Evolutionary conservation across 345 rosid species (phyloP), one percentile per base, ranked within the genome.

Genomic region (Kandelia obovata): DNA sequence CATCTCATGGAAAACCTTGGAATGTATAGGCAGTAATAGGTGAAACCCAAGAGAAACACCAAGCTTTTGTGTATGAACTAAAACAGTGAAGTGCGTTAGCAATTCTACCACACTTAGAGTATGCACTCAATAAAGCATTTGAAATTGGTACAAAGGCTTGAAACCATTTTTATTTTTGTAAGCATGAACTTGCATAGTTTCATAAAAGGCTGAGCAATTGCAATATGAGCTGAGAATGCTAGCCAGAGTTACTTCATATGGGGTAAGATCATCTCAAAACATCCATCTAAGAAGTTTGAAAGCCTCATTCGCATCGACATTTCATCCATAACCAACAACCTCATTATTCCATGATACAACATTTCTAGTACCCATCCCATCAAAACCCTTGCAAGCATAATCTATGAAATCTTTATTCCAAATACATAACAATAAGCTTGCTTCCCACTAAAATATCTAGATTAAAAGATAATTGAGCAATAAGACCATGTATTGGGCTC

Each of bases 271-370:
- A 53, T 69, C 75, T 17, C 16, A 65, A 52, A 85, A 52, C 87
- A 90, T 87, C 66, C 73, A 69, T 17, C 26, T 26, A 32, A 88
- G 73, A 77, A 85, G 86, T 63, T 75, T 82, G 82, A 83, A 62
- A 53, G 91, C 90, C 79, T 77, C 88, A 53, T 65, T 73, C 59
- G 78, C 86, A 52, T 83, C 73, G 65, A 89, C 85, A 34, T 62
- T 62, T 64, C 66, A 78, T 70, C 89, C 89, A 72, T 83, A 87
- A 46, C 85, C 89, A 21, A 85, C 91, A 49, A 88, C 78, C 81
- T 88, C 81, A 2, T 86, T 84, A 31, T 80, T 92, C 96, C 96
- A 88, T 3, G 92, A 78, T 62, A 90, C 89, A 10, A 81, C 75
- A 77, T 83, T 87, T 72, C 83, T 87, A 61, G 53, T 68, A 55